Conservation (phyloP, 441 rosid species). For the Rhodomyrtus psidioides region DNA sequence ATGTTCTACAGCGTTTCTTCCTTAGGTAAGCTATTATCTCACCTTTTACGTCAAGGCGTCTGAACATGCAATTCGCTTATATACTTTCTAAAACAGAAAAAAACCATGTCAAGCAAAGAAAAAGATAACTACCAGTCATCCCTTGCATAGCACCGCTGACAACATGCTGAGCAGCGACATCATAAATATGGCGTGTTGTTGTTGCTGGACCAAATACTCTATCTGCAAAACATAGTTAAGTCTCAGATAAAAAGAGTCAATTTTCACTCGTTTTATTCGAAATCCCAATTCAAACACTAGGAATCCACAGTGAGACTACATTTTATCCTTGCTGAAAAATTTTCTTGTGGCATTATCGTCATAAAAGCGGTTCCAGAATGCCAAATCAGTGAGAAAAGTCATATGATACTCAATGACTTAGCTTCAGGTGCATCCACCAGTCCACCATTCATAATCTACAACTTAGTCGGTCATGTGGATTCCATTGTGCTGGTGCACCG, state of each 20-base stretch:
- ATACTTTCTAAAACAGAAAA: not conserved
- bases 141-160: constrained; percentile 88
- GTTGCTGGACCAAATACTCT: constrained; percentile 94
- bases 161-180: constrained; percentile 84
- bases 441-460: not conserved
- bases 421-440: not conserved
- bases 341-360: not conserved
- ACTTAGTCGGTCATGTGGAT: not conserved
- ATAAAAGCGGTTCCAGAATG: not conserved
- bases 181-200: constrained; percentile 86
- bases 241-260: not conserved
- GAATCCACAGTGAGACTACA: not conserved
- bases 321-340: not conserved
- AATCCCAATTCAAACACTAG: not conserved
- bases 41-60: not conserved
- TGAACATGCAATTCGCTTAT: not conserved
- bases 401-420: not conserved
- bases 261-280: not conserved
- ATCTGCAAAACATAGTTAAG: constrained; percentile 30
- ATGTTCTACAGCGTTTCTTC: not conserved
- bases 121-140: constrained; percentile 49
- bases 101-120: not conserved
- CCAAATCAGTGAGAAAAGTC: not conserved
- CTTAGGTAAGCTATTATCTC: not conserved
- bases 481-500: not conserved